Evolutionary conservation across 495 filamentous ascomycete species (phyloP).

Genomic region (Penicillium lividum): DNA sequence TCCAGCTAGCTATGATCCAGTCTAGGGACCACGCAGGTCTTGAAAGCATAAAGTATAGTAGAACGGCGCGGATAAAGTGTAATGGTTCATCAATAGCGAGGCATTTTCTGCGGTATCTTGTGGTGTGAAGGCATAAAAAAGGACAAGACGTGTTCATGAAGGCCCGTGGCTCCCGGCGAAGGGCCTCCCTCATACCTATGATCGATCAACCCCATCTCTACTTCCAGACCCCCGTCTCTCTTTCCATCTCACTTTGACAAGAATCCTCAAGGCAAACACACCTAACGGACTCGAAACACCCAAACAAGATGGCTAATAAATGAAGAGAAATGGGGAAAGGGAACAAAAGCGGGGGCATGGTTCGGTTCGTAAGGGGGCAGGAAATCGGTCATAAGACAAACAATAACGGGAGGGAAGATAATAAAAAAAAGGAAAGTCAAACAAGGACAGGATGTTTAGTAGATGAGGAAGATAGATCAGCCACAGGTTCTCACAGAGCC

Average conservation of each 20-base stretch:
- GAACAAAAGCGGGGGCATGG: constrained; percentile 21
- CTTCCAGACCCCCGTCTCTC: constrained; percentile 6
- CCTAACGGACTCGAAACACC: constrained; percentile 8
- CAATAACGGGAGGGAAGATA: constrained; percentile 9
- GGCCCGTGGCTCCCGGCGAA: constrained; percentile 25
- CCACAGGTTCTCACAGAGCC: constrained; percentile 1
- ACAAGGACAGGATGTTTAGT: constrained; percentile 10
- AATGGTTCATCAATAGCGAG: constrained; percentile 35
- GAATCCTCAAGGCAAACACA: constrained; percentile 8
- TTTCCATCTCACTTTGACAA: constrained; percentile 7
- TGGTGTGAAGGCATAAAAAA: constrained; percentile 28
- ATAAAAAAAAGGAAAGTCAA: constrained; percentile 21
- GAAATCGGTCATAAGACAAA: constrained; percentile 28
- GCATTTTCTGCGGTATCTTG: constrained; percentile 39
- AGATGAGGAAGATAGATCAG: constrained; percentile 16
- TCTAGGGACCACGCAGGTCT: background rate
- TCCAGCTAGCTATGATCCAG: background rate
- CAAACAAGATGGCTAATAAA: constrained; percentile 14
- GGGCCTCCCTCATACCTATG: constrained; percentile 12
- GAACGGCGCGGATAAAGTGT: constrained; percentile 17
- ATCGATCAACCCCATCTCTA: constrained; percentile 13
- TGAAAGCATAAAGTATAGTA: constrained; percentile 4
- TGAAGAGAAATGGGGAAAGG: constrained; percentile 16
- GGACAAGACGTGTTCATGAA: constrained; percentile 26
- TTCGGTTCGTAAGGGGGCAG: constrained; percentile 20